These are phyloP conservation scores for Fraxinus platypoda DNA, from an alignment of 305 asterid genomes.

Conservation along the genomic window DNA sequence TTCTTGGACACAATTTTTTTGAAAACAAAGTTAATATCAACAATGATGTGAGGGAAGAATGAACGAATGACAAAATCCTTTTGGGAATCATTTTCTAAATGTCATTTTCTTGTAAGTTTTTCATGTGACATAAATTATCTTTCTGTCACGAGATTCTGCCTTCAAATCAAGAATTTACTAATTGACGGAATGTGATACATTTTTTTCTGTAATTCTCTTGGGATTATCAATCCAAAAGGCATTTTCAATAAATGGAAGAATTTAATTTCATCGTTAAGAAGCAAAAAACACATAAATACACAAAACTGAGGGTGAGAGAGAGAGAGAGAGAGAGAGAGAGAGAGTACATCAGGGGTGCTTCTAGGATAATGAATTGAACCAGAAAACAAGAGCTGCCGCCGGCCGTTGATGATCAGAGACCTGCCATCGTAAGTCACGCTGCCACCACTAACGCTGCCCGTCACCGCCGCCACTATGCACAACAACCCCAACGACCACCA, in stretches of 20 bases:
- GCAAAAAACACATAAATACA: not conserved
- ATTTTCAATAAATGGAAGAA: not conserved
- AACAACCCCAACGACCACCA: slow-evolving; percentile 34
- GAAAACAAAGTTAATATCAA: not conserved
- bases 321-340: slow-evolving; percentile 9
- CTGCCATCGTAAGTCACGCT: slow-evolving; percentile 68
- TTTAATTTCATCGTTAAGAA: not conserved
- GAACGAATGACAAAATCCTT: too few species aligned
- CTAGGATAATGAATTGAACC: slow-evolving; percentile 96
- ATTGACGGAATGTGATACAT: not conserved
- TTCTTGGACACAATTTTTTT: not conserved
- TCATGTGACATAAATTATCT: not conserved
- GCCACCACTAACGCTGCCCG: slow-evolving; percentile 31
- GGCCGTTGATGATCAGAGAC: slow-evolving; percentile 63
- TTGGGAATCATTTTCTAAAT: not conserved
- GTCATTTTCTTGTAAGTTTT: not conserved
- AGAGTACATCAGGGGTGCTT: slow-evolving; percentile 81
- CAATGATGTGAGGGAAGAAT: not conserved
- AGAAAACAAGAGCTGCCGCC: slow-evolving; percentile 64
- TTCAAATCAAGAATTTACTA: not conserved
- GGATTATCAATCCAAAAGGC: not conserved
- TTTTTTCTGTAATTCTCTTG: not conserved
- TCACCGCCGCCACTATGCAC: not conserved
- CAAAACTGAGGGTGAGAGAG: not conserved
- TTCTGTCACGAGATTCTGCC: not conserved